Percentiles rank a stretch among this genome's conserved stretches.
phyloP scores from a whole-genome alignment of 2,329 filamentous ascomycete species.

The Hypoxylon sp. region DNA sequence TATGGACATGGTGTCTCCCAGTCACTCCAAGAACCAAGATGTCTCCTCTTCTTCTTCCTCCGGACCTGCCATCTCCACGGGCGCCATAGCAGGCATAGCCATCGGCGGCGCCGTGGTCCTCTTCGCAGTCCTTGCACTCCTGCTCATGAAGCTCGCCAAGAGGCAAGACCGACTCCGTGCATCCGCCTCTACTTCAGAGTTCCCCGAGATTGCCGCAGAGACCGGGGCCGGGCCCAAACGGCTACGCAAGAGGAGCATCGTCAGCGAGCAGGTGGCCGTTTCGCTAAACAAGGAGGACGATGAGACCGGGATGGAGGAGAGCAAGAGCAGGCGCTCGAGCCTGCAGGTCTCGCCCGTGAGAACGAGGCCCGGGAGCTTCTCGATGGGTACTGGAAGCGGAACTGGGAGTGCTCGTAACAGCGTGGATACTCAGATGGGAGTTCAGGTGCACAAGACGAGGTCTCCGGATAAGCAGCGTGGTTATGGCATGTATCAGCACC shows the following conservation, averaged over 20 bases:
- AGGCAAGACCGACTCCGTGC: conserved; percentile 48
- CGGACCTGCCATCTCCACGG: conserved; percentile 48
- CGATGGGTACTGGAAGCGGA: conserved; percentile 14
- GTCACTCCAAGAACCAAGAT: conserved; percentile 15
- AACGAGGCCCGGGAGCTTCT: conserved; percentile 43
- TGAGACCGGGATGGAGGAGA: conserved; percentile 32
- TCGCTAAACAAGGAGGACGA: conserved; percentile 29
- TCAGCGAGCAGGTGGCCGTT: conserved; percentile 25
- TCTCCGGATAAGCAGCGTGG: conserved; percentile 51
- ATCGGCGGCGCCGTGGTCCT: conserved; percentile 64
- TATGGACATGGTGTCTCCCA: conserved; percentile 6
- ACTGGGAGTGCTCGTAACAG: conserved; percentile 26
- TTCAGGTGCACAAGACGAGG: conserved; percentile 25
- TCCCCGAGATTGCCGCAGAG: conserved; percentile 12
- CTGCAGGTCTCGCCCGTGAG: conserved; percentile 49
- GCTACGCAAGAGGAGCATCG: conserved; percentile 49
- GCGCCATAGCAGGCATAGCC: conserved; percentile 61
- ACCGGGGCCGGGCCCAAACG: conserved; percentile 32
- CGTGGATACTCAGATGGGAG: conserved; percentile 24
- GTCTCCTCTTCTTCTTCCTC: neutral
- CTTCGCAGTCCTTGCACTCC: conserved; percentile 60
- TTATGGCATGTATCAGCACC: conserved; percentile 47
- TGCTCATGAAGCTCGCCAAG: conserved; percentile 60
- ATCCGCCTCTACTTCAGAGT: conserved; percentile 6
- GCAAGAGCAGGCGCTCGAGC: conserved; percentile 35